Evolutionary conservation across 306 rosid genomes (phyloP).

Genomic region (Vigna nakashimae): DNA sequence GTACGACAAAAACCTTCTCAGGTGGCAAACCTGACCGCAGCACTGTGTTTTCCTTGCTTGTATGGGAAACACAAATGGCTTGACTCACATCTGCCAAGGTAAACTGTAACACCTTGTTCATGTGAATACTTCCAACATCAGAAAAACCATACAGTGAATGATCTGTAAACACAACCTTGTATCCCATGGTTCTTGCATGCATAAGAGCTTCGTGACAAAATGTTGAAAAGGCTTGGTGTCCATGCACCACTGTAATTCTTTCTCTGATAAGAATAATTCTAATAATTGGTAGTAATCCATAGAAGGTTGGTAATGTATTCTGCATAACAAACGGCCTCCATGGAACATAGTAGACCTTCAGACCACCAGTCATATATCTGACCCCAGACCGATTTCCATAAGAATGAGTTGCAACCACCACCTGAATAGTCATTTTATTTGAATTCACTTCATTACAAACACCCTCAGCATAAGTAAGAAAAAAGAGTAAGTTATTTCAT

Average conservation of each 20-base stretch:
- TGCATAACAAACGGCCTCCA: slow-evolving; percentile 92
- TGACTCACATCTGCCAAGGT: slow-evolving; percentile 91
- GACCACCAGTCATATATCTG: slow-evolving; percentile 85
- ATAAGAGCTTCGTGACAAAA: slow-evolving; percentile 90
- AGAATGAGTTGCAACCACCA: slow-evolving; percentile 94
- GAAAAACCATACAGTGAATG: slow-evolving; percentile 94
- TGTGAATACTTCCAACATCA: slow-evolving; percentile 92
- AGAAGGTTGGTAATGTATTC: slow-evolving; percentile 83
- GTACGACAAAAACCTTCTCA: slow-evolving; percentile 87
- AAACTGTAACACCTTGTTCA: slow-evolving; percentile 97
- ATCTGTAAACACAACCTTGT: slow-evolving; percentile 88
- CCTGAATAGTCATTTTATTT: slow-evolving; percentile 56
- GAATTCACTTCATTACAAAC: slow-evolving; percentile 27
- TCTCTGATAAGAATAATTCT: slow-evolving; percentile 89
- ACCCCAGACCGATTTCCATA: slow-evolving; percentile 91
- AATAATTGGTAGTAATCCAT: slow-evolving; percentile 76
- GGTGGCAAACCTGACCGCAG: slow-evolving; percentile 88
- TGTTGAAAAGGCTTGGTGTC: slow-evolving; percentile 96
- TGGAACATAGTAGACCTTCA: slow-evolving; percentile 91
- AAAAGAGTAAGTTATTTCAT: slow-evolving; percentile 1
- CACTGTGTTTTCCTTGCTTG: slow-evolving; percentile 96
- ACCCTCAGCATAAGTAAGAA: slow-evolving; percentile 17
- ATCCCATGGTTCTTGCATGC: slow-evolving; percentile 93
- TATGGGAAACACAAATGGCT: slow-evolving; percentile 96
- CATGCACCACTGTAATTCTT: slow-evolving; percentile 79